phyloP scores from a whole-genome alignment of 1,284 basidiomycete species.

The Fomitiporia mediterranea region DNA sequence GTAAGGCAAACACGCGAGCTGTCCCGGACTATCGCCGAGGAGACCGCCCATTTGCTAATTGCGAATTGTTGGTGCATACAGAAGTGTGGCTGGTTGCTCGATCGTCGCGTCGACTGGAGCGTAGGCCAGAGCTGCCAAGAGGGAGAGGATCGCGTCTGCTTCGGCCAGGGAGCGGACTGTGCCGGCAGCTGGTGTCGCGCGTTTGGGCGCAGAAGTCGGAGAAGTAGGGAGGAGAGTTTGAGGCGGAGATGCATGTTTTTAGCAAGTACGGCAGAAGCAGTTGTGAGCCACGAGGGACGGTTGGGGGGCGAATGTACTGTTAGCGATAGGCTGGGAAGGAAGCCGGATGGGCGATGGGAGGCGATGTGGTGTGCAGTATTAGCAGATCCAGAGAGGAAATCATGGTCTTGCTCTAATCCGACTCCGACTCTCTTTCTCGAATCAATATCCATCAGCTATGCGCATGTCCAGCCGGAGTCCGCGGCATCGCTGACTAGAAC shows the following conservation, averaged over 20 bases:
- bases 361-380: neutral
- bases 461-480: slow-evolving; percentile 1
- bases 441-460: neutral
- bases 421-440: neutral
- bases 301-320: neutral
- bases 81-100: neutral
- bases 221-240: slow-evolving; percentile 1
- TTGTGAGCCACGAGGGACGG: slow-evolving; percentile 5
- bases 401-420: neutral
- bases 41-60: slow-evolving; percentile 7
- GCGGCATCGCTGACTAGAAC: slow-evolving; percentile 5
- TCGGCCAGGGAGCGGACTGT: neutral
- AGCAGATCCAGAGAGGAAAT: neutral
- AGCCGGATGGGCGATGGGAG: neutral
- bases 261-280: neutral
- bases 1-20: neutral
- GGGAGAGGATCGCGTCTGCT: neutral
- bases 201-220: neutral
- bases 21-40: slow-evolving; percentile 5
- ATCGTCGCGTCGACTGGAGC: neutral
- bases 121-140: neutral
- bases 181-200: neutral
- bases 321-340: neutral
- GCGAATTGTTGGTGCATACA: neutral
- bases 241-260: slow-evolving; percentile 2